Conservation (phyloP, 352 stramenopile species). For the Thraustochytrium sp. region DNA sequence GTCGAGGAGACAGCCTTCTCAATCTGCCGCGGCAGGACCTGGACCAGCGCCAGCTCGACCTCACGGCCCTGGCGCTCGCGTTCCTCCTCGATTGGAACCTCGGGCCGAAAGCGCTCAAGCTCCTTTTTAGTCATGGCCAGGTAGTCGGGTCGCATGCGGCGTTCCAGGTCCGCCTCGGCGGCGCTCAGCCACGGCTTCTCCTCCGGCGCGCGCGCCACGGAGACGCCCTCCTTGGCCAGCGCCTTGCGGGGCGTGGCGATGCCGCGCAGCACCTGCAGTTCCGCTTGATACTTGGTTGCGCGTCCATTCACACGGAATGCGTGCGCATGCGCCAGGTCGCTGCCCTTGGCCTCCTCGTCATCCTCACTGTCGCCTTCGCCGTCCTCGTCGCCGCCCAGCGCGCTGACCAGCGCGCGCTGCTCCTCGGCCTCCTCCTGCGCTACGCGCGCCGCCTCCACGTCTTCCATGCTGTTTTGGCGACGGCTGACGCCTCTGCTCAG, state of each 20-base stretch:
- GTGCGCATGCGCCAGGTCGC: no score
- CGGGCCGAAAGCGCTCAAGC: background rate
- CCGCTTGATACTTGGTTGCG: conserved; percentile 14
- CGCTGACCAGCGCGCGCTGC: background rate
- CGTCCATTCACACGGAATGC: background rate
- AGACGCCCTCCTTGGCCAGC: background rate
- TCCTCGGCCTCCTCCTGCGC: background rate
- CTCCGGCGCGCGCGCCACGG: background rate
- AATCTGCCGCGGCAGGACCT: background rate
- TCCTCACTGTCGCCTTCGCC: background rate
- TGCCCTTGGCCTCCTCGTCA: background rate
- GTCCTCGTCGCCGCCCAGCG: background rate
- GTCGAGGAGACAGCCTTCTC: background rate
- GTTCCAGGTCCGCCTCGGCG: background rate
- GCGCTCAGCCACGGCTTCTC: conserved; percentile 21
- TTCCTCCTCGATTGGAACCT: background rate
- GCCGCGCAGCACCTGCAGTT: background rate
- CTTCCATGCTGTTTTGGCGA: background rate
- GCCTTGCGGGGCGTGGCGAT: background rate
- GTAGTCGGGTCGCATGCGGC: background rate
- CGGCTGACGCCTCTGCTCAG: background rate
- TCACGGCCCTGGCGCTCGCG: background rate
- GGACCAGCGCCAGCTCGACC: background rate
- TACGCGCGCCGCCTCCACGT: background rate
- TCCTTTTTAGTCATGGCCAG: background rate